Conservation (phyloP, 164 flowering plant species). For the Liriodendron chinense region DNA sequence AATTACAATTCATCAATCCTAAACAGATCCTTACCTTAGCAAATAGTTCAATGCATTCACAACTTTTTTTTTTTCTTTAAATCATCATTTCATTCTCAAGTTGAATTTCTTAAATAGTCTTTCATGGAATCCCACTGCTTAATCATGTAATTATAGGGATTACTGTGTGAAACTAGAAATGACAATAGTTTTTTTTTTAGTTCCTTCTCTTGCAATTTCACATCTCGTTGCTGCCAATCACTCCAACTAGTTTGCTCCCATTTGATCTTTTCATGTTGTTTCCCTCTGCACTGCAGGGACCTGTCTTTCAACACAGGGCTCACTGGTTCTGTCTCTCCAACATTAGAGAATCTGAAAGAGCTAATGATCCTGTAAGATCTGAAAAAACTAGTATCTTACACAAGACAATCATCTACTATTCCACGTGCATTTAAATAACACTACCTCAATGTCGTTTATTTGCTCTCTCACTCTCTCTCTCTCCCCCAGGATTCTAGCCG, state of each 20-base stretch:
- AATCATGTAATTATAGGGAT: not conserved
- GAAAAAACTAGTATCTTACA: slow-evolving; percentile 38
- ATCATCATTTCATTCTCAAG: not conserved
- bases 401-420: not conserved
- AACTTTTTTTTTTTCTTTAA: too few species aligned
- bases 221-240: not conserved
- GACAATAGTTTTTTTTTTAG: not conserved
- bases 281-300: slow-evolving; percentile 50
- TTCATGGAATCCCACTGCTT: not conserved
- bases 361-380: slow-evolving; percentile 72
- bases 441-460: not conserved
- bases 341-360: slow-evolving; percentile 56
- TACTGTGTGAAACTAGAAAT: not conserved
- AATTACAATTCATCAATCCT: too few species aligned
- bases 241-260: not conserved
- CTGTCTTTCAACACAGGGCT: slow-evolving; percentile 71
- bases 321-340: slow-evolving; percentile 64
- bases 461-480: not conserved
- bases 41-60: too few species aligned
- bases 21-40: too few species aligned
- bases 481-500: slow-evolving; percentile 64
- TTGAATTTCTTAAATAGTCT: not conserved
- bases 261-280: not conserved
- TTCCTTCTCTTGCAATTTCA: not conserved
- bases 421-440: not conserved